phyloP scores from a whole-genome alignment of 1,284 basidiomycete genomes.

The Malassezia furfur region DNA sequence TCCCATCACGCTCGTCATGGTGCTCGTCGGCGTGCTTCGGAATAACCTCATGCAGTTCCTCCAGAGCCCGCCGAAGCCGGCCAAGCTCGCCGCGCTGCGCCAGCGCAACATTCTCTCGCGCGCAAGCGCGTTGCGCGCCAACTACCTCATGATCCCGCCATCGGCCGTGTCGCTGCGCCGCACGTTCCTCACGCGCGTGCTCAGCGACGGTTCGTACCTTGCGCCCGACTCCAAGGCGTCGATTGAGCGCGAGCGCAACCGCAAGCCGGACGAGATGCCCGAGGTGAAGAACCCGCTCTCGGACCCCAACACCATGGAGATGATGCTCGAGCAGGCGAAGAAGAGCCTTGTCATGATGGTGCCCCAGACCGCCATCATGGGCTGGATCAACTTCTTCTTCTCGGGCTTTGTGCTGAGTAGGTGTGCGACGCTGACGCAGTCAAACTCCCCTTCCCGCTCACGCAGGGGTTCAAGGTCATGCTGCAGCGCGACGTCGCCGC shows the following conservation, averaged over 20 bases:
- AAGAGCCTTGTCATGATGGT: constrained; percentile 74
- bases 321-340: constrained; percentile 98
- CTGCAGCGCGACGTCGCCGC: constrained; percentile 92
- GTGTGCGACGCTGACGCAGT: constrained; percentile 47
- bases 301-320: constrained; percentile 86
- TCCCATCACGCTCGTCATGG: constrained; percentile 96
- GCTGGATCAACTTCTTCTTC: constrained; percentile 99
- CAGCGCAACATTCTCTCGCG: constrained; percentile 59
- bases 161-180: constrained; percentile 29
- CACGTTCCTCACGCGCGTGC: constrained; percentile 27
- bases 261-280: constrained; percentile 19
- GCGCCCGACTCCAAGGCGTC: constrained; percentile 23
- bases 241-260: constrained; percentile 3
- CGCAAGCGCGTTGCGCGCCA: constrained; percentile 27
- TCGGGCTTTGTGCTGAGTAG: constrained; percentile 91
- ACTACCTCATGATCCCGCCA: constrained; percentile 35
- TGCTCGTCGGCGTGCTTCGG: constrained; percentile 83
- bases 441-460: constrained; percentile 92
- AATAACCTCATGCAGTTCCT: constrained; percentile 86
- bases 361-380: constrained; percentile 84
- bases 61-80: constrained; percentile 73
- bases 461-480: constrained; percentile 96
- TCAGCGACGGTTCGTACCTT: constrained; percentile 36
- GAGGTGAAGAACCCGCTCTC: constrained; percentile 57
- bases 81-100: constrained; percentile 65